These are phyloP conservation scores for Phytopythium delawarense DNA, from an alignment of 352 stramenopile species.

Conservation along the genomic window DNA sequence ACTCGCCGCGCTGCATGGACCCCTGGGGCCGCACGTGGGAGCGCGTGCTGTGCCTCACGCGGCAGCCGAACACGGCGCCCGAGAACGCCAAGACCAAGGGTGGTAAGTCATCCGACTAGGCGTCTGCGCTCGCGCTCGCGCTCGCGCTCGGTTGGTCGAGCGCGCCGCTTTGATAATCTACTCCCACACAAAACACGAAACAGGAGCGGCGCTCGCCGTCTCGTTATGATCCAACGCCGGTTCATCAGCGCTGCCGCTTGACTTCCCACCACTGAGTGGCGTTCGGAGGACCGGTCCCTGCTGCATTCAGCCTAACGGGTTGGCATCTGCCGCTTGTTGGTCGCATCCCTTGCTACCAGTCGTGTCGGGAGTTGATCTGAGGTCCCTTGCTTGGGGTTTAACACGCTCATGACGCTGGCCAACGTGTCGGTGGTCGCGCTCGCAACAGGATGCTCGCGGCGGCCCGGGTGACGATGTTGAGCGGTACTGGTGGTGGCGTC, in stretches of 20 bases:
- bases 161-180: slow-evolving; percentile 1
- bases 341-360: too few relatives aligned
- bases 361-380: too few relatives aligned
- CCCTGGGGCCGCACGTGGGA: slow-evolving; percentile 90
- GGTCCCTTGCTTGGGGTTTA: too few relatives aligned
- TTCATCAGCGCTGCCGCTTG: not conserved
- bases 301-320: too few relatives aligned
- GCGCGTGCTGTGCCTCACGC: slow-evolving; percentile 92
- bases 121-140: not conserved
- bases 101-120: slow-evolving; percentile 67
- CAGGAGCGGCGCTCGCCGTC: not conserved
- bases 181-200: not conserved
- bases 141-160: not conserved
- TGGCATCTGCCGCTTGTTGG: too few relatives aligned
- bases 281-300: too few relatives aligned
- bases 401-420: too few relatives aligned
- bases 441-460: too few relatives aligned
- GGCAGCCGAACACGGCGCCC: slow-evolving; percentile 91
- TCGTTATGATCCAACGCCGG: not conserved
- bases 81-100: slow-evolving; percentile 39
- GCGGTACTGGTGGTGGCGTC: too few relatives aligned
- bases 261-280: too few relatives aligned
- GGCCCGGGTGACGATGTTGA: too few relatives aligned
- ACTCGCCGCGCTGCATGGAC: slow-evolving; percentile 89
- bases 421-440: too few relatives aligned